phyloP scores from a whole-genome alignment of 129 eudicot genomes.

The Solidago caesia region DNA sequence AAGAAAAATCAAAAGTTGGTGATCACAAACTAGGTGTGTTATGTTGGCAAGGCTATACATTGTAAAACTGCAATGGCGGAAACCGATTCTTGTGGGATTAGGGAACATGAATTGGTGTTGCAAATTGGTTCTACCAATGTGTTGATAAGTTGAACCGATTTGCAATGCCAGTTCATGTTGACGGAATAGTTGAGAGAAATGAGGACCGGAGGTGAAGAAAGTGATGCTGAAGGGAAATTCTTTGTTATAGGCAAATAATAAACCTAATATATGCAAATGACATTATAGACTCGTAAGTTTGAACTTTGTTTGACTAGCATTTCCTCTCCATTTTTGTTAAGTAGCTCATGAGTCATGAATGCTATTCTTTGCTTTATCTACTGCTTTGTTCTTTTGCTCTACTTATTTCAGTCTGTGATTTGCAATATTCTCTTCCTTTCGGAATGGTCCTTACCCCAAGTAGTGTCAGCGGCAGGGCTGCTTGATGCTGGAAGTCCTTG shows the following conservation, averaged over 20 bases:
- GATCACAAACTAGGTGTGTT: background rate
- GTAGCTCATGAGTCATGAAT: background rate
- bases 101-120: background rate
- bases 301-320: background rate
- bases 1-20: background rate
- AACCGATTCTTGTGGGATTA: slow-evolving; percentile 2
- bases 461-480: too few species aligned
- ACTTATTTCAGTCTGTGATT: background rate
- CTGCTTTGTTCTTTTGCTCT: background rate
- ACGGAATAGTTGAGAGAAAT: background rate
- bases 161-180: background rate
- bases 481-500: too few species aligned
- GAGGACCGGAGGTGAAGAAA: background rate
- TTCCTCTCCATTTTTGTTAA: background rate
- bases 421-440: too few species aligned
- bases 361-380: background rate
- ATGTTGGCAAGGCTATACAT: background rate
- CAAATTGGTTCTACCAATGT: slow-evolving; percentile 12
- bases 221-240: too few species aligned
- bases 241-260: background rate
- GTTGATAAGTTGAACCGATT: background rate
- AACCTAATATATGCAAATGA: background rate
- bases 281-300: background rate
- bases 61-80: background rate
- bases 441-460: too few species aligned